These are phyloP conservation scores for Kwoniella dendrophila DNA, from an alignment of 768 basidiomycete genomes.

Conservation along the genomic window DNA sequence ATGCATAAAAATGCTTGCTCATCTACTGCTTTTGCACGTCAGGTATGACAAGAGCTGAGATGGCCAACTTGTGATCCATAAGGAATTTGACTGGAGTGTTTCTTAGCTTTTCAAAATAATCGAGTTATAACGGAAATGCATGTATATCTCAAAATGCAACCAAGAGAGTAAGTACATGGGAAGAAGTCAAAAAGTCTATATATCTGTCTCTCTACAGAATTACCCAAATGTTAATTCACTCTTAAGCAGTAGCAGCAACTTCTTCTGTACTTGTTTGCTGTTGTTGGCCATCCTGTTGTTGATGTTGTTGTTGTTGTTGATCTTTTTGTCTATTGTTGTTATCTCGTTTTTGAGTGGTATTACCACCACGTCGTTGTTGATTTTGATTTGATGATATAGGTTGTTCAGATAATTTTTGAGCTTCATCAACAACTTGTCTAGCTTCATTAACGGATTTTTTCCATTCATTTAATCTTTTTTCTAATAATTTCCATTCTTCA, in stretches of 20 bases:
- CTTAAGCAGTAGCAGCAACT: constrained; percentile 11
- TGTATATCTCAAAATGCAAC: no score
- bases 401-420: constrained; percentile 39
- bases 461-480: constrained; percentile 50
- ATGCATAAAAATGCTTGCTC: no score
- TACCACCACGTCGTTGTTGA: constrained; percentile 1
- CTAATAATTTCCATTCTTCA: constrained; percentile 50
- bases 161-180: no score
- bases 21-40: no score
- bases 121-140: no score
- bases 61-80: no score
- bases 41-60: no score
- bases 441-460: constrained; percentile 49
- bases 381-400: constrained; percentile 14
- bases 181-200: no score
- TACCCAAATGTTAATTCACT: neutral
- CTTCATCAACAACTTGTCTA: constrained; percentile 45
- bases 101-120: no score
- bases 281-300: constrained; percentile 3
- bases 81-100: no score
- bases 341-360: neutral
- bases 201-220: no score
- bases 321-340: neutral
- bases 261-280: constrained; percentile 12
- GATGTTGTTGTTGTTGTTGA: neutral